Evolutionary conservation across 305 asterid genomes (phyloP), one percentile per base, ranked within the genome.

Genomic region (Galium porrigens): DNA sequence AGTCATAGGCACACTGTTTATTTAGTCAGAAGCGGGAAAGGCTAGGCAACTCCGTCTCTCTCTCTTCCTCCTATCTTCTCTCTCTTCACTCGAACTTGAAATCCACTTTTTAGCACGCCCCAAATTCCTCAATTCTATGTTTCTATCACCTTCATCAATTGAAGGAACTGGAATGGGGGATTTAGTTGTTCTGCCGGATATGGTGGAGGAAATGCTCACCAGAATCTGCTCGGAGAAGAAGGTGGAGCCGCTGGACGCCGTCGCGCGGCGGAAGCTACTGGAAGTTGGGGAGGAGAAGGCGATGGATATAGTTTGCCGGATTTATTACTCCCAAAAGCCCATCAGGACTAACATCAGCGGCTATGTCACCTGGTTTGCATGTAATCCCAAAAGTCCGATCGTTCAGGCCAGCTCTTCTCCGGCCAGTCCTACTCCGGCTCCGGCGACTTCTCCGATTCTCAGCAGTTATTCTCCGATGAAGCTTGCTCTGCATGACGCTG

Each of bases 221-320:
- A 68, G 17, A 67, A 76, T 86, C 32, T 72, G 82, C 66, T 5
- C 6, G 11, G 78, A 74, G 1, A 79, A 72, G 54, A 22, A 63
- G 4, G 79, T 62, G 58, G 70, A 66, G 3, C 78, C 76, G 0
- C 73, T 76, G 4, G 77, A 64, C 29, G 4, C 0, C 12, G 34
- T 33, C 14, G 77, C 76, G 2, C 71, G 89, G 36, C 53, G 18
- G 30, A 56, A 63, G 66, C 79, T 86, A 12, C 65, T 58, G 1
- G 59, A 46, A 5, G 72, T 83, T 4, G 91, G 89, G 29, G 91
- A 81, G 66, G 65, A 58, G 8, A 68, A 72, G 11, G 73, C 95
- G 0, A 0, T 81, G 0, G 48, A 68, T 2, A 17, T 84, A 0
- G 66, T 41, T 22, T 22, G 22, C 7, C 29, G 36, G 36, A 41